Evolutionary conservation across 371 early-diverging fungal genomes (phyloP).

Genomic region (Lichtheimia hyalospora): DNA sequence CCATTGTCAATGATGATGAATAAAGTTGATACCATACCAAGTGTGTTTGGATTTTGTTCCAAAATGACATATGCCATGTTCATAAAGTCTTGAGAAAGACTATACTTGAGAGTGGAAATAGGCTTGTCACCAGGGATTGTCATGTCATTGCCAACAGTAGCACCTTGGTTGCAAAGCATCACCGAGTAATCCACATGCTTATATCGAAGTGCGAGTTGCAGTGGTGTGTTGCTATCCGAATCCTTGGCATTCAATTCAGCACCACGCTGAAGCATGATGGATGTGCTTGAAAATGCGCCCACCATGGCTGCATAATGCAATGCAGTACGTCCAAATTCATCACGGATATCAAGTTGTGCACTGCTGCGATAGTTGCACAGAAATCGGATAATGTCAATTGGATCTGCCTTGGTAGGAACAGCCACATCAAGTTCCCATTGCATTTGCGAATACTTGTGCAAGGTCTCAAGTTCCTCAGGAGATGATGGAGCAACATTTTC

Average conservation of each 20-base stretch:
- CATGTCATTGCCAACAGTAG: conserved; percentile 19
- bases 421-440: conserved; percentile 12
- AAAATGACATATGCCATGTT: conserved; percentile 57
- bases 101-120: conserved; percentile 36
- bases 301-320: conserved; percentile 62
- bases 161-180: conserved; percentile 54
- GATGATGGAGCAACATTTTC: not conserved
- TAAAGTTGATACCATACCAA: conserved; percentile 24
- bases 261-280: conserved; percentile 35
- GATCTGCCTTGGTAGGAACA: conserved; percentile 38
- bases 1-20: not conserved
- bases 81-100: conserved; percentile 46
- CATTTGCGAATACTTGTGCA: conserved; percentile 9
- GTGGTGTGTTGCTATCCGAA: conserved; percentile 47
- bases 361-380: conserved; percentile 17
- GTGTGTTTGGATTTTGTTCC: conserved; percentile 27
- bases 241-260: conserved; percentile 44
- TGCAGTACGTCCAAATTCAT: conserved; percentile 50
- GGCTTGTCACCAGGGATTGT: conserved; percentile 25
- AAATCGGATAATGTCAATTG: conserved; percentile 56
- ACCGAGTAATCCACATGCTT: conserved; percentile 55
- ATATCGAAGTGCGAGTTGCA: conserved; percentile 50
- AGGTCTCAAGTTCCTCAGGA: not conserved
- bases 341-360: conserved; percentile 28
- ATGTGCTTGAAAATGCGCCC: conserved; percentile 59